Evolutionary conservation across 805 yeast species (phyloP), one percentile per base, ranked within the genome.

Genomic region (Ogataea trehalophila): DNA sequence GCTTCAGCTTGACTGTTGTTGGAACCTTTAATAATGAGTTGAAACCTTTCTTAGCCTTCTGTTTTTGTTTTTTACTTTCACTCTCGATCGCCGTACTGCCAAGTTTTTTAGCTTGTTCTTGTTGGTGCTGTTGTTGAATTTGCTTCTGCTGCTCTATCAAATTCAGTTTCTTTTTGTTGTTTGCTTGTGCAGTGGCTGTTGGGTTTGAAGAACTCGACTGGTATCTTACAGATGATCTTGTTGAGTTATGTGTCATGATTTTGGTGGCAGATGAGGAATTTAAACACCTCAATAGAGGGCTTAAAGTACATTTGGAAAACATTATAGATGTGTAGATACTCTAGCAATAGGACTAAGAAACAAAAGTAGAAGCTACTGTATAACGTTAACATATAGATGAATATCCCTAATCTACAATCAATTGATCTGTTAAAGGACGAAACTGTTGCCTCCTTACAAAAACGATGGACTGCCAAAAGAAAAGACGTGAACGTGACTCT

Each of bases 1-100:
- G 66, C 33, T 58, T 65, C 16, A 67, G 47, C 17, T 58, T 58
- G 37, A 60, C 52, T 1, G 69, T 65, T 22, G 61, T 60, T 16
- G 71, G 68, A 11, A 68, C 70, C 45, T 63, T 67, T 2, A 60
- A 54, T n/a, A 68, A 52, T 4, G 63, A 58, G 37, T 62, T 66
- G 49, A 68, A 68, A 0, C 72, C 72, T 44, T 57, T 60, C 43
- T 53, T 60, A 4, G 56, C 52, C 39, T 49, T 53, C 29, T 41
- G 46, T 39, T 47, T 42, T n/a, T 44, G 39, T 49, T 45, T n/a
- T 44, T 54, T 17, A n/a, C 15, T 33, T 20, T 37, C n/a, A 22
- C 18, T 14, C 16, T 17, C 15, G 33, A 33, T 41, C 31, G 22
- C 44, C 45, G 31, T 43, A 46, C 17, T 42, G 46, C 29, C 33